phyloP scores from a whole-genome alignment of 1,284 basidiomycete species.

The Hemileccinum hortonii region DNA sequence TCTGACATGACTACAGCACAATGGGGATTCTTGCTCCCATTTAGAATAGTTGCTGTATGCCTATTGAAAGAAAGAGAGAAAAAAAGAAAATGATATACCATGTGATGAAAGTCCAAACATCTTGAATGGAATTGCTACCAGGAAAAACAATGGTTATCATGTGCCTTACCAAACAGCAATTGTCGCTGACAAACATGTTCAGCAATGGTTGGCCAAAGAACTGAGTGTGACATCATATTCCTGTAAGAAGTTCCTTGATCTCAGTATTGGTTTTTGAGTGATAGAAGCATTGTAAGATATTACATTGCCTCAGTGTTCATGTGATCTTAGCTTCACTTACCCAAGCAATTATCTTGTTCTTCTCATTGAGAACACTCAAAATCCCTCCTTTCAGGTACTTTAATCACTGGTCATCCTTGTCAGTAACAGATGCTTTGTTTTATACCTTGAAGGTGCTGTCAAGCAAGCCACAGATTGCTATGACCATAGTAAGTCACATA shows the following conservation, averaged over 20 bases:
- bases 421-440: not conserved
- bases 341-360: constrained; percentile 5
- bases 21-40: not conserved
- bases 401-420: not conserved
- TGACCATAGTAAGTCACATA: not conserved
- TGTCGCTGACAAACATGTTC: not conserved
- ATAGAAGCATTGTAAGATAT: not conserved
- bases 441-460: constrained; percentile 4
- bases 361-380: constrained; percentile 3
- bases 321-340: not conserved
- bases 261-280: not conserved
- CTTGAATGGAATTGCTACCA: not conserved
- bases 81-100: not conserved
- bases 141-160: not conserved
- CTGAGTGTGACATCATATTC: not conserved
- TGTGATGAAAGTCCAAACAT: constrained; percentile 7
- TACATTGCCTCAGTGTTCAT: too few relatives aligned
- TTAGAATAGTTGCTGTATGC: not conserved
- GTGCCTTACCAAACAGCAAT: not conserved
- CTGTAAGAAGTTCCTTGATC: not conserved
- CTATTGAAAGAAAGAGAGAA: too few relatives aligned
- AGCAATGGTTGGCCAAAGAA: not conserved
- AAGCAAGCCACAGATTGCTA: constrained; percentile 1
- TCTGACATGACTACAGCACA: not conserved
- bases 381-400: constrained; percentile 1